Evolutionary conservation across 108 stramenopile species (phyloP).

Genomic region (Epithemia pelagica): DNA sequence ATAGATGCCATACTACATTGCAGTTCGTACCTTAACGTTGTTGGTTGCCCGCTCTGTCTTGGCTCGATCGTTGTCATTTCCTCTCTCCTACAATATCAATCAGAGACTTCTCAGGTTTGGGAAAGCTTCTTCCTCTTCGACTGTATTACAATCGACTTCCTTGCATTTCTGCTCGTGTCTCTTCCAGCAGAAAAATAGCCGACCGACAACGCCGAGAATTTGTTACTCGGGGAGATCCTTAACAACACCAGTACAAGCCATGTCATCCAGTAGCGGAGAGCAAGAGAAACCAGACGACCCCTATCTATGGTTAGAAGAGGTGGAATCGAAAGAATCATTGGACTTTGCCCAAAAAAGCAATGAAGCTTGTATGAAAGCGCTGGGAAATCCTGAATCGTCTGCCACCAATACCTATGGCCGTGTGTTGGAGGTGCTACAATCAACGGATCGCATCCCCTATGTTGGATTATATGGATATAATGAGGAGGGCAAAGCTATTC

Average conservation of each 20-base stretch:
- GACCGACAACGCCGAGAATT: not conserved
- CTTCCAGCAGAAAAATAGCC: not conserved
- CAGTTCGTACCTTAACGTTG: not conserved
- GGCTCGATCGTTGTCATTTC: not conserved
- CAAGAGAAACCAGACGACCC: slow-evolving; percentile 29
- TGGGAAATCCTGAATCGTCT: slow-evolving; percentile 61
- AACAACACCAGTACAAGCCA: not conserved
- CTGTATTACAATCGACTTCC: not conserved
- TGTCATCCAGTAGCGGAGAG: not conserved
- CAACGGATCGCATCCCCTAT: slow-evolving; percentile 72
- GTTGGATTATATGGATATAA: slow-evolving; percentile 53
- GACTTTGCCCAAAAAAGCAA: slow-evolving; percentile 67
- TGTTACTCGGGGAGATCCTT: too few relatives aligned
- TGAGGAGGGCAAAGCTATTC: slow-evolving; percentile 40
- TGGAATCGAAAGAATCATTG: slow-evolving; percentile 63
- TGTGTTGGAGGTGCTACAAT: slow-evolving; percentile 54
- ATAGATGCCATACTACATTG: not conserved
- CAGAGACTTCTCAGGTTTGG: not conserved
- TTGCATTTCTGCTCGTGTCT: not conserved
- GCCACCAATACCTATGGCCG: slow-evolving; percentile 47
- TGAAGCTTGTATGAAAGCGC: slow-evolving; percentile 51
- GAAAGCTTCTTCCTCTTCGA: not conserved
- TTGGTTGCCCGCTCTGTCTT: not conserved
- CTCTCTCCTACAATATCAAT: not conserved
- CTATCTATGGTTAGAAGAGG: slow-evolving; percentile 76